Percentiles rank a stretch among this genome's conserved stretches.
Conservation (phyloP, 1,284 basidiomycete species). For the Ceratobasidium theobromae region DNA sequence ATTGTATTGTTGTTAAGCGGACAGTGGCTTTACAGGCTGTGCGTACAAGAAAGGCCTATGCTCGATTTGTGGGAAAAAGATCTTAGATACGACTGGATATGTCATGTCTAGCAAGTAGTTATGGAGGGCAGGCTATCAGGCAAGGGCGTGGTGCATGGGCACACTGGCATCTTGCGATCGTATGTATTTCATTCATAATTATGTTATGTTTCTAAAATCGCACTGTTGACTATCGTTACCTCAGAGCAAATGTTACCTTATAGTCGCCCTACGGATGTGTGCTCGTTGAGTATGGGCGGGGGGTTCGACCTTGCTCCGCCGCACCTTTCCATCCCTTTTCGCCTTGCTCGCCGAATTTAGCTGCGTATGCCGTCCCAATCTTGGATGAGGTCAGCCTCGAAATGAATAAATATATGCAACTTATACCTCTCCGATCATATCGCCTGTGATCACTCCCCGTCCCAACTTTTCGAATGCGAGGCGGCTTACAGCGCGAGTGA, state of each 20-base stretch:
- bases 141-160: neutral
- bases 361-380: conserved; percentile 70
- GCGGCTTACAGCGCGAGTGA: conserved; percentile 81
- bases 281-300: neutral
- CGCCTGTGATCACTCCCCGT: conserved; percentile 84
- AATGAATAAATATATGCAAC: too few species aligned
- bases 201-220: conserved; percentile 19
- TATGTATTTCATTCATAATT: conserved; percentile 29
- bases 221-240: neutral
- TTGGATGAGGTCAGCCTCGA: too few species aligned
- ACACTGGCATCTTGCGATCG: neutral
- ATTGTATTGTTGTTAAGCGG: neutral
- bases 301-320: neutral
- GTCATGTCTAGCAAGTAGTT: conserved; percentile 40
- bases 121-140: neutral
- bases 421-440: conserved; percentile 68
- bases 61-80: conserved; percentile 40
- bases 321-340: conserved; percentile 35
- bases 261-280: neutral
- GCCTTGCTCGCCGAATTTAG: conserved; percentile 58
- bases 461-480: conserved; percentile 75
- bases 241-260: neutral
- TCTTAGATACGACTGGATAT: conserved; percentile 41
- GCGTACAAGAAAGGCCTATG: conserved; percentile 43
- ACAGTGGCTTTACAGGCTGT: conserved; percentile 36